These are phyloP conservation scores for Boletellus ananiceps DNA, from an alignment of 768 basidiomycete genomes.

Conservation along the genomic window DNA sequence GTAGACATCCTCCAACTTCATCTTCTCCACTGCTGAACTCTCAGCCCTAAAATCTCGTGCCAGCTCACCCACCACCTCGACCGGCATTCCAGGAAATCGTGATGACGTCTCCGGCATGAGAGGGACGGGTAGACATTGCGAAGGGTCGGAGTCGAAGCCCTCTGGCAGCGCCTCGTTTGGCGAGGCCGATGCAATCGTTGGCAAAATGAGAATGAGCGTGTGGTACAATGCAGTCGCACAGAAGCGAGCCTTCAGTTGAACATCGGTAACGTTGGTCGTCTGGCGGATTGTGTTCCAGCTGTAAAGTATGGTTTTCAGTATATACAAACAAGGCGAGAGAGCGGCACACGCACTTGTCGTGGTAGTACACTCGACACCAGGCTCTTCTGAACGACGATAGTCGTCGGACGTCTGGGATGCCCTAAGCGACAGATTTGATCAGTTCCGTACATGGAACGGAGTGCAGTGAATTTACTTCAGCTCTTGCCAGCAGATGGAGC, in stretches of 20 bases:
- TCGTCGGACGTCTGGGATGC: conserved; percentile 65
- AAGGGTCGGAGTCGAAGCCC: conserved; percentile 52
- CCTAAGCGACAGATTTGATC: conserved; percentile 36
- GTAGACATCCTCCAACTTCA: conserved; percentile 55
- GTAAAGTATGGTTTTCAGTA: background rate
- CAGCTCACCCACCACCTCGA: conserved; percentile 58
- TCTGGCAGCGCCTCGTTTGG: conserved; percentile 36
- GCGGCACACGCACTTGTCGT: conserved; percentile 69
- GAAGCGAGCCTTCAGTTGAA: conserved; percentile 68
- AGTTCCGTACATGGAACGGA: background rate
- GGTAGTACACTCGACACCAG: conserved; percentile 85
- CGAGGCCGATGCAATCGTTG: conserved; percentile 23
- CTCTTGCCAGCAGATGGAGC: conserved; percentile 58
- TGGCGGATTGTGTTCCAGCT: conserved; percentile 79
- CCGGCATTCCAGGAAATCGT: conserved; percentile 70
- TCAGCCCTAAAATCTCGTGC: conserved; percentile 59
- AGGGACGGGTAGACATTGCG: conserved; percentile 56
- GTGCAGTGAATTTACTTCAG: conserved; percentile 36
- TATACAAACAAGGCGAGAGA: background rate
- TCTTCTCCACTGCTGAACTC: conserved; percentile 51
- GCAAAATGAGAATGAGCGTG: conserved; percentile 50
- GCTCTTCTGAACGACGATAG: conserved; percentile 66
- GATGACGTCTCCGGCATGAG: conserved; percentile 56
- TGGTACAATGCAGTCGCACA: conserved; percentile 69
- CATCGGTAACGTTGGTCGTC: conserved; percentile 73